phyloP scores from a whole-genome alignment of 31 red algal species.

The Asparagopsis taxiformis region DNA sequence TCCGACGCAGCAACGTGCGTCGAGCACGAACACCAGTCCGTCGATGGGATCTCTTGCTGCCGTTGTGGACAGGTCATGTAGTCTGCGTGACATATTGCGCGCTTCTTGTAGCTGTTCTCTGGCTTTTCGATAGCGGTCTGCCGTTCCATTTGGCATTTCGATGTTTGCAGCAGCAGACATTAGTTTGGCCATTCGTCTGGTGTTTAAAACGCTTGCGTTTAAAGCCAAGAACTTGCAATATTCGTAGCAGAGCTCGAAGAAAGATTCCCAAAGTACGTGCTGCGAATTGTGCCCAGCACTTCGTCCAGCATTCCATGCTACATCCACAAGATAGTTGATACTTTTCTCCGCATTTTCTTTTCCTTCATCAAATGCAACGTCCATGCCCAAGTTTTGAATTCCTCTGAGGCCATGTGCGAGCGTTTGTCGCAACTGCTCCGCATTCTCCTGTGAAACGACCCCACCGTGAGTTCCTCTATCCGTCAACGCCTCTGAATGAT shows the following conservation, averaged over 20 bases:
- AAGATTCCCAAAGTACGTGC: conserved; percentile 18
- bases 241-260: conserved; percentile 44
- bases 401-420: conserved; percentile 22
- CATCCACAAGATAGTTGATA: conserved; percentile 43
- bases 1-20: conserved; percentile 46
- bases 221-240: conserved; percentile 11
- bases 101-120: conserved; percentile 26
- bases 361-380: conserved; percentile 37
- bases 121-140: conserved; percentile 11
- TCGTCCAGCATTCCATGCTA: conserved; percentile 48
- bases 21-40: conserved; percentile 37
- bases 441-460: neutral
- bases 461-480: neutral
- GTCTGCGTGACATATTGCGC: conserved; percentile 16
- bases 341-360: conserved; percentile 5
- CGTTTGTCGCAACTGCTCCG: conserved; percentile 17
- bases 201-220: conserved; percentile 20
- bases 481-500: neutral
- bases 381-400: conserved; percentile 21
- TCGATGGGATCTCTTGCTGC: conserved; percentile 40
- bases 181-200: conserved; percentile 45
- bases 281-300: conserved; percentile 13
- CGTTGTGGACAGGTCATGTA: conserved; percentile 3
- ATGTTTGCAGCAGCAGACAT: conserved; percentile 55
- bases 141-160: conserved; percentile 31